Conservation (phyloP, 1,284 basidiomycete species). For the Cryptococcus hybrid region DNA sequence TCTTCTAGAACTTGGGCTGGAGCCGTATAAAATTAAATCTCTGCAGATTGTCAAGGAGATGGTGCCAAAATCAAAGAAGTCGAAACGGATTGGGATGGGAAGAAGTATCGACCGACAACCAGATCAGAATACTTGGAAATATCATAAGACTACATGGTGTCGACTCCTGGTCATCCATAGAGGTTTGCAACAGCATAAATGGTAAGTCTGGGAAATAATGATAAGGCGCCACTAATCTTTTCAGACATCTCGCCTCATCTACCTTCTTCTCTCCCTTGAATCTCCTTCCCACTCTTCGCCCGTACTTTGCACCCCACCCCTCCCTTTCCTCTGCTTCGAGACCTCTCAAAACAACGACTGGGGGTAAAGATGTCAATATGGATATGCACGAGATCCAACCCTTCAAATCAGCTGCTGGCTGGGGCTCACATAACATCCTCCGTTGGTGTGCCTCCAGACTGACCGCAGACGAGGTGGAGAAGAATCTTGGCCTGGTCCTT, state of each 20-base stretch:
- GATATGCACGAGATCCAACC: conserved; percentile 36
- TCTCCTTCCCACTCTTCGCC: conserved; percentile 16
- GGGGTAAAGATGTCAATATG: conserved; percentile 24
- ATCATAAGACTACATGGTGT: conserved; percentile 28
- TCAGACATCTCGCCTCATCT: not conserved
- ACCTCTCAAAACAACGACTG: conserved; percentile 25
- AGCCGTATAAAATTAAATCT: conserved; percentile 7
- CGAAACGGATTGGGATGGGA: conserved; percentile 14
- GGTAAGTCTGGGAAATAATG: conserved; percentile 15
- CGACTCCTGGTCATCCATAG: conserved; percentile 28
- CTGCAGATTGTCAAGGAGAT: conserved; percentile 12
- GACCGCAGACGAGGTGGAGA: conserved; percentile 18
- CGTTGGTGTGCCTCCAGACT: conserved; percentile 20
- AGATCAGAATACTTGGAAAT: conserved; percentile 19
- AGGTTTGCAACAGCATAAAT: conserved; percentile 18
- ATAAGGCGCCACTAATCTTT: too few species aligned
- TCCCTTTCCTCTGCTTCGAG: conserved; percentile 25
- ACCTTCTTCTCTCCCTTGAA: conserved; percentile 11
- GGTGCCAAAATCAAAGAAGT: not conserved
- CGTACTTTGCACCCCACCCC: conserved; percentile 32
- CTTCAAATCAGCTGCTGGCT: conserved; percentile 30
- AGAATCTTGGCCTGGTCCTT: conserved; percentile 38
- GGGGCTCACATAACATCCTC: conserved; percentile 38
- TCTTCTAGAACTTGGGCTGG: not conserved
- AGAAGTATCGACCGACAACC: conserved; percentile 19